Evolutionary conservation across 2,329 filamentous ascomycete genomes (phyloP), one percentile per base, ranked within the genome.

Genomic region (Beauveria sp.): DNA sequence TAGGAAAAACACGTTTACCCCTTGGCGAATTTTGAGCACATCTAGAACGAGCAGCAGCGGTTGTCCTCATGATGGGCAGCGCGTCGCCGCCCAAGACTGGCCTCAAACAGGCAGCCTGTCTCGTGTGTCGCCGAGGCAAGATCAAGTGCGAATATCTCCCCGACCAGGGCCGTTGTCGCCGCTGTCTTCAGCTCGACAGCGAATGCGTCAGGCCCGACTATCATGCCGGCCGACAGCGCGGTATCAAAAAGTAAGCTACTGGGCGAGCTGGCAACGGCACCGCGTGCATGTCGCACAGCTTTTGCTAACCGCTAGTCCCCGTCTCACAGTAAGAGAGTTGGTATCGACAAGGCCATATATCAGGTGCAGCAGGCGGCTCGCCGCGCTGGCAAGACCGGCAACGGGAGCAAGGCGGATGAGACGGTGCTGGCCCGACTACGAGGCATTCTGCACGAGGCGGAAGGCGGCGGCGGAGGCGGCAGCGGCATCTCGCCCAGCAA

Each of bases 161-260:
- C 22, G 78, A 77, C 47, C 77, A 82, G 62, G 68, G 74, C 22
- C 76, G 79, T 28, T 89, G 86, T 70, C 84, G 85, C 65, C 80
- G 84, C 71, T 89, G 86, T 70, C 74, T 78, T 59, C 80, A 85
- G 67, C 75, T 81, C 8, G 78, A 81, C 40, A 70, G 75, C 16
- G 84, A 89, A 63, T 91, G 88, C 70, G 76, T 89, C 6, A 84
- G 89, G 2, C 87, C 82, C n/a, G 82, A 82, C n/a, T 89, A 90
- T 69, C 87, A 90, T 64, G 81, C 89, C 4, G 88, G 88, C 8
- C 79, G 88, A 55, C 87, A 89, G 69, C 90, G 90, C 69, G 88
- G 88, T 24, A 87, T 90, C 63, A 91, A 90, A 72, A 91, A 91
- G 88, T 88, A 73, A 73, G 78, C 66, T 45, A 46, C 26, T 6